Base-by-base conservation (phyloP, 805 yeast species). In the Yarrowia sp. region DNA sequence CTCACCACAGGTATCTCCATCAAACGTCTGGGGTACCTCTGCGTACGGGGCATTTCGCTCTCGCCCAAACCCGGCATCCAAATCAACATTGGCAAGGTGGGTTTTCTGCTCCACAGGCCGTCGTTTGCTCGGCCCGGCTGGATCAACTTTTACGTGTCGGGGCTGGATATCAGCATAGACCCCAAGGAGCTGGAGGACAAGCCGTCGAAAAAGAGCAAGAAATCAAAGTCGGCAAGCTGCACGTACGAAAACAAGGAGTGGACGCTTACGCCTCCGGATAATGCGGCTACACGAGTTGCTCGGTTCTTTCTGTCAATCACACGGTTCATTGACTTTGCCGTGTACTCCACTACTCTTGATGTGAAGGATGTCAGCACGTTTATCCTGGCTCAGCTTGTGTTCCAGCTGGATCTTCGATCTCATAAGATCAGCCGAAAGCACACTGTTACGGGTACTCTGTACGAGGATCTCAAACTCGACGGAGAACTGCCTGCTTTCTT, bases 71-170 rank as follows among this genome's bases (percentile, higher is more conserved):
- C 74, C 6, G 80, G 80, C 32, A 60, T 76, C 17, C 73, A 71
- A 35, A 67, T 78, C 48, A 71, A 71, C 14, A 74, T 78, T 41
- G 74, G 77, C 36, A 68, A 70, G 53, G 63, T 77, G 6, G 78
- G 79, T 13, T 62, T 78, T 6, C 55, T 70, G 14, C 69, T 79
- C 13, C 80, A 77, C 63, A 70, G 80, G 4, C 80, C 81, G 4
- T 75, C 78, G 4, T 75, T 77, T 35, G 76, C 80, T 7, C 66
- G 76, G 11, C 81, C 81, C 4, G 79, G 79, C 1, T 75, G 78
- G 74, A 51, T 77, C 48, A 72, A 75, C 38, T 65, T 78, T 38
- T 62, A 72, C 18, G 68, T 77, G 44, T 65, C 71, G 18, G 74
- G 74, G 31, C 66, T 75, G 15, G 77, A 76, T 38, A 51, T 78